A percentile compares a stretch with the other conserved stretches of the same genome.
phyloP scores from a whole-genome alignment of 2,329 filamentous ascomycete species.

The Neonectria neomacrospora region DNA sequence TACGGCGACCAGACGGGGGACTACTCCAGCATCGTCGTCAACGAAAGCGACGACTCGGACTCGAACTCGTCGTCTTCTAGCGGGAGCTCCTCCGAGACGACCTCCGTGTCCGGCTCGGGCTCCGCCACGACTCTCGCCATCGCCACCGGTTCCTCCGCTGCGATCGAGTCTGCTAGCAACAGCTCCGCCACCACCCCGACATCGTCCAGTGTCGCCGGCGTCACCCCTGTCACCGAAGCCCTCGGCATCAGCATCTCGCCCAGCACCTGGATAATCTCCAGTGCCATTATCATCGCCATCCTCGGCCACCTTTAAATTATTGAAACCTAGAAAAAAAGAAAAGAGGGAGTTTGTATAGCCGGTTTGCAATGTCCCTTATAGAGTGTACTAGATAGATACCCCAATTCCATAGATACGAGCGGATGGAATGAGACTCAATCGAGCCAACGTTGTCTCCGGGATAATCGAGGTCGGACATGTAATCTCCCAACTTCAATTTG shows the following conservation, averaged over 20 bases:
- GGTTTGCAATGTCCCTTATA: neutral
- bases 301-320: conserved; percentile 4
- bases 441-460: conserved; percentile 13
- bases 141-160: neutral
- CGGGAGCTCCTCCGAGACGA: neutral
- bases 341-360: neutral
- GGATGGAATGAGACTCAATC: conserved; percentile 12
- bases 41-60: conserved; percentile 7
- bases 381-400: conserved; percentile 16
- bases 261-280: neutral
- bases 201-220: neutral
- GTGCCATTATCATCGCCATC: neutral
- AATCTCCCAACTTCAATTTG: conserved; percentile 1
- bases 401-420: conserved; percentile 9
- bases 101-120: neutral
- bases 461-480: conserved; percentile 17
- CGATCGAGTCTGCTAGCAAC: neutral
- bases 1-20: conserved; percentile 43
- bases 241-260: neutral
- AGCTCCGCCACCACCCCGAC: neutral
- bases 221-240: neutral
- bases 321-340: neutral
- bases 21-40: conserved; percentile 41
- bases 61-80: conserved; percentile 2
- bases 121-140: neutral